Base-by-base conservation (phyloP, 2,329 filamentous ascomycete species). In the Myriangium duriaei region DNA sequence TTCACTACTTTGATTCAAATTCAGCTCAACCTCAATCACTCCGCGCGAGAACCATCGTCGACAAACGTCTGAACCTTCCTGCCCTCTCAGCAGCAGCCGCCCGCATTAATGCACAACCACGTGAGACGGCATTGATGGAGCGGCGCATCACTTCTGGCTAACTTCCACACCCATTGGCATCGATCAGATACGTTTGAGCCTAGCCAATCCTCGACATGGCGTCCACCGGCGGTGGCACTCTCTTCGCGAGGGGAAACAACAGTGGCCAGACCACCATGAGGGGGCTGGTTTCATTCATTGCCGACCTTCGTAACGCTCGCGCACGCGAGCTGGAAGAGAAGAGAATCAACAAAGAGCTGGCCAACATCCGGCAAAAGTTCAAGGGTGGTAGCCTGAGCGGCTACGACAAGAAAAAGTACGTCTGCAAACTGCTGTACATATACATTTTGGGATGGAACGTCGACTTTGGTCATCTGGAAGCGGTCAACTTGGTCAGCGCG, bases 401-500 rank as follows among this genome's bases (percentile, higher is more conserved):
- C 48, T 98, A 98, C 58, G 86, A 95, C 69, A 95, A 92, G 71
- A 98, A 98, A 74, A 98, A 98, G 81, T 98, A 98, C 59, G 91
- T 98, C 49, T 98, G 91, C 83, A 98, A 98, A 77, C 76, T 98
- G 49, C 71, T 98, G 45, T 98, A 98, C 61, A 96, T 98, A 54
- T 98, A 98, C 62, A 98, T 98, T 43, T 74, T 98, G 47, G 91
- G 91, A 34, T 98, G 91, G 81, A 88, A 98, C 59, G 88, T 98
- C 63, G 92, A 96, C 60, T 98, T 98, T 61, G 91, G 91, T 40
- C 91, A 98, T 58, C 76, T 98, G 49, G 91, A 98, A 65, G 92
- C 92, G 21, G 88, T 98, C 56, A 96, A 96, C 56, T 74, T 98
- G 53, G 92, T 98, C 50, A 95, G 88, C 17, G 86, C 88, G 40